Percentiles rank a stretch among this genome's conserved stretches.
Conservation (phyloP, 148 eudicot genomes). For the Beta vulgaris region DNA sequence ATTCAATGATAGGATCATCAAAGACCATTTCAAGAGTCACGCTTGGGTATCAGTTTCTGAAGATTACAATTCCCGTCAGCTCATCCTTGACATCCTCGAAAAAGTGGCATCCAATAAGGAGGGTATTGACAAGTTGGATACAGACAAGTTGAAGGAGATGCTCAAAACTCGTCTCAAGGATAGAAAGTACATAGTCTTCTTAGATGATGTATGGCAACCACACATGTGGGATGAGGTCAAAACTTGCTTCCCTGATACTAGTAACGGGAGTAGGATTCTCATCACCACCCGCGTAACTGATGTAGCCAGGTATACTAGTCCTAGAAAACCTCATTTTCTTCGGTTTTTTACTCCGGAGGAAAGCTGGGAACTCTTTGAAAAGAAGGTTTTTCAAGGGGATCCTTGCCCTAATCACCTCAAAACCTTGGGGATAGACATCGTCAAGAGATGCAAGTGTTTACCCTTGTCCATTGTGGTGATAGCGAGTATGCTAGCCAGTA, state of each 20-base stretch:
- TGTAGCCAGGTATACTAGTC: constrained; percentile 31
- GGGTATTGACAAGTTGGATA: neutral
- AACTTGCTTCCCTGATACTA: constrained; percentile 19
- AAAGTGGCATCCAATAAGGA: neutral
- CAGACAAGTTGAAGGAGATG: constrained; percentile 13
- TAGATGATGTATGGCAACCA: constrained; percentile 35
- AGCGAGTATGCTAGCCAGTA: constrained; percentile 32
- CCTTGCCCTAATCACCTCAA: constrained; percentile 22
- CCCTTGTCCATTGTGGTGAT: constrained; percentile 41
- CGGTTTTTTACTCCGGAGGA: constrained; percentile 24
- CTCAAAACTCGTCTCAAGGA: constrained; percentile 6
- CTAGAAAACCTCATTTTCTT: constrained; percentile 21
- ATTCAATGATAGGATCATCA: constrained; percentile 22
- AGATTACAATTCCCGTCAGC: constrained; percentile 27
- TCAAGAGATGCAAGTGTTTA: constrained; percentile 28
- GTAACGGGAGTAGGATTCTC: constrained; percentile 25
- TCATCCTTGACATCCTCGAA: constrained; percentile 27
- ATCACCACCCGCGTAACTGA: constrained; percentile 28
- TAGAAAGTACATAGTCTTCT: constrained; percentile 21
- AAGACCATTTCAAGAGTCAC: constrained; percentile 23
- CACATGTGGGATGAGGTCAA: constrained; percentile 34
- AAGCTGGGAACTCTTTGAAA: constrained; percentile 36
- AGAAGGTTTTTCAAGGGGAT: constrained; percentile 26
- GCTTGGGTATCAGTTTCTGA: constrained; percentile 40
- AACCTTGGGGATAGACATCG: constrained; percentile 23